A percentile compares a stretch with the other conserved stretches of the same genome.
These are phyloP conservation scores for Hericium alpestre DNA, from an alignment of 768 basidiomycete genomes.

Conservation along the genomic window DNA sequence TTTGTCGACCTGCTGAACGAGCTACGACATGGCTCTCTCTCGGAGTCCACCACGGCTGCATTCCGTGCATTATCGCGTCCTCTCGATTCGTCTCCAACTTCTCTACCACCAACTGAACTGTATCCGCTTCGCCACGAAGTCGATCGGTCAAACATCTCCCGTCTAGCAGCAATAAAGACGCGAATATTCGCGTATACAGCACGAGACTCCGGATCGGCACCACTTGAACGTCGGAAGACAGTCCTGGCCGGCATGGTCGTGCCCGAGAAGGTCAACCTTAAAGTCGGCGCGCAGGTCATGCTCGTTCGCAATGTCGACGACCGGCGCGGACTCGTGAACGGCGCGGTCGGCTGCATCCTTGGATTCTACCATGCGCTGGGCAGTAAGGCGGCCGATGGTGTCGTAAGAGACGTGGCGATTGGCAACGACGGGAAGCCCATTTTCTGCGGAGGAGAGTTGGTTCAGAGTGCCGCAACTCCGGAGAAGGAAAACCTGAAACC, in stretches of 20 bases:
- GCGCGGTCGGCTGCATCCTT: slow-evolving; percentile 51
- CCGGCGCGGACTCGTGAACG: slow-evolving; percentile 47
- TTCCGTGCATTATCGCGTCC: slow-evolving; percentile 40
- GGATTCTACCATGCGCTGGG: slow-evolving; percentile 32
- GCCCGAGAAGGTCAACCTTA: slow-evolving; percentile 42
- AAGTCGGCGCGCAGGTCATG: slow-evolving; percentile 56
- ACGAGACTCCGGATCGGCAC: slow-evolving; percentile 38
- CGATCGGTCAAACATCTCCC: slow-evolving; percentile 46
- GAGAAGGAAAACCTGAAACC: slow-evolving; percentile 26
- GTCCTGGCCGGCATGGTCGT: slow-evolving; percentile 56
- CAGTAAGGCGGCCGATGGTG: slow-evolving; percentile 21
- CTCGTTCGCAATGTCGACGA: slow-evolving; percentile 60
- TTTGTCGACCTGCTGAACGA: slow-evolving; percentile 71
- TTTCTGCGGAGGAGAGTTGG: slow-evolving; percentile 5
- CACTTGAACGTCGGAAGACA: slow-evolving; percentile 35
- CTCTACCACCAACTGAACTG: slow-evolving; percentile 37
- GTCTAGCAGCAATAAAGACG: slow-evolving; percentile 39
- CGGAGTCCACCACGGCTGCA: slow-evolving; percentile 30
- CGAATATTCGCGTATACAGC: slow-evolving; percentile 34
- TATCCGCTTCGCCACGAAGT: slow-evolving; percentile 66
- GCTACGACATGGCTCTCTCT: slow-evolving; percentile 53
- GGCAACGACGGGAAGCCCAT: slow-evolving; percentile 22
- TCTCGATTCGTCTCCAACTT: slow-evolving; percentile 14
- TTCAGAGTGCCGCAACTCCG: neutral
- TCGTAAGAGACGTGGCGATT: slow-evolving; percentile 25